Evolutionary conservation across 2,329 filamentous ascomycete genomes (phyloP).

Genomic region (Diaporthe nobilis): DNA sequence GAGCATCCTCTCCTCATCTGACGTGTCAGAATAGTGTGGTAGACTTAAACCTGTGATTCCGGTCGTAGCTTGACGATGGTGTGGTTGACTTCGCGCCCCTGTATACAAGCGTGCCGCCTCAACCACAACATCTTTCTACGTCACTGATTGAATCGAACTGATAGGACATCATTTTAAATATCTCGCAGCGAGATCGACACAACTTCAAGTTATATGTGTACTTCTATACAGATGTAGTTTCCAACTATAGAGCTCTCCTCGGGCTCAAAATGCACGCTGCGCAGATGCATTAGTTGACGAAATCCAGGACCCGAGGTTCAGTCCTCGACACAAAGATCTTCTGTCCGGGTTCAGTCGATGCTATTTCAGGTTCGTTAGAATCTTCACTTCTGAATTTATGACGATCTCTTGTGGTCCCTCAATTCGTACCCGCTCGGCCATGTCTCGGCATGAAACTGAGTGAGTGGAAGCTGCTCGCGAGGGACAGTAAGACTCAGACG

Average conservation of each 20-base stretch:
- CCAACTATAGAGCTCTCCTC: background rate
- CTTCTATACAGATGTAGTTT: background rate
- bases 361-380: no score
- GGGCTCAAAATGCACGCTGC: background rate
- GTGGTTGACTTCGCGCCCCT: background rate
- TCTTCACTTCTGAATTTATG: background rate
- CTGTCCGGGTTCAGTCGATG: background rate
- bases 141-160: background rate
- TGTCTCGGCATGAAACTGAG: slow-evolving; percentile 1
- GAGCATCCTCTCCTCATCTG: background rate
- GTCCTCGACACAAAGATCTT: background rate
- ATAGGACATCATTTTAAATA: no score
- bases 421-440: background rate
- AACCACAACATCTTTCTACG: background rate
- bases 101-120: background rate
- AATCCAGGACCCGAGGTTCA: background rate
- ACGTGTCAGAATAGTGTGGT: no score
- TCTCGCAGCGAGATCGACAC: background rate
- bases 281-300: background rate
- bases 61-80: background rate
- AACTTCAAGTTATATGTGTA: background rate
- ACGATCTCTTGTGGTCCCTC: background rate
- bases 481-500: background rate
- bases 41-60: background rate
- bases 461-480: background rate